phyloP scores from a whole-genome alignment of 225 moss, liverwort and hornwort species.

The Pleurozium schreberi region DNA sequence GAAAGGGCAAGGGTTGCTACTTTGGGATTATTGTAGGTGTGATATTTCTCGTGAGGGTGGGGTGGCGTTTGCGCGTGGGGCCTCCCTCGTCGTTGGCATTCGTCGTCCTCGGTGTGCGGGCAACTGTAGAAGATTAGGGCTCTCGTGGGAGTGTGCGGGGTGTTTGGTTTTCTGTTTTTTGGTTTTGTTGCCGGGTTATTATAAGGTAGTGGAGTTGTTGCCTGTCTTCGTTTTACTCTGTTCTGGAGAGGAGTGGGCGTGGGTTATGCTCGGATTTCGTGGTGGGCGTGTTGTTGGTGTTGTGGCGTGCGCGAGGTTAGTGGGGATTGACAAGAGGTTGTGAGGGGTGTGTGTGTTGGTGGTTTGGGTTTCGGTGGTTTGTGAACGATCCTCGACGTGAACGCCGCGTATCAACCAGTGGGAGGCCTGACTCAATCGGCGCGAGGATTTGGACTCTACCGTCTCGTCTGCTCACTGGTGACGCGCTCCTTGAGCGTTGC shows the following conservation, averaged over 20 bases:
- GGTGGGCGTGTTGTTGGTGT: not conserved
- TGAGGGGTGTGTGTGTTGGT: not conserved
- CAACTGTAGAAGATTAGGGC: constrained; percentile 4
- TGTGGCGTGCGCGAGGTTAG: not conserved
- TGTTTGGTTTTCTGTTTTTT: not conserved
- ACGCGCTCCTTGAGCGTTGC: not conserved
- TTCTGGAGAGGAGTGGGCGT: not conserved
- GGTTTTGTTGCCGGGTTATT: not conserved
- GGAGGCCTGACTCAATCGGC: not conserved
- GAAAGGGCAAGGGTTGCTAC: not conserved
- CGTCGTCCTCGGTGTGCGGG: constrained; percentile 9
- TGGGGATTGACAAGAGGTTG: constrained; percentile 2
- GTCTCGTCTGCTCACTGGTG: not conserved
- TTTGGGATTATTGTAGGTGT: not conserved
- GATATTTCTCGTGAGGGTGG: not conserved
- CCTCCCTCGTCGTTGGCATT: not conserved
- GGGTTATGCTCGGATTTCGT: not conserved
- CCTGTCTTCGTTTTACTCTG: not conserved
- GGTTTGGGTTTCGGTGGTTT: not conserved
- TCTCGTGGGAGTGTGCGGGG: not conserved
- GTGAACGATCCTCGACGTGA: constrained; percentile 17
- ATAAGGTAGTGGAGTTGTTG: not conserved
- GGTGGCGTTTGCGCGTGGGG: constrained; percentile 12
- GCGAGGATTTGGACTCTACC: not conserved
- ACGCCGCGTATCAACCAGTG: not conserved